Conservation (phyloP, 1,139 yeast genomes). For the Suhomyces terraborum region DNA sequence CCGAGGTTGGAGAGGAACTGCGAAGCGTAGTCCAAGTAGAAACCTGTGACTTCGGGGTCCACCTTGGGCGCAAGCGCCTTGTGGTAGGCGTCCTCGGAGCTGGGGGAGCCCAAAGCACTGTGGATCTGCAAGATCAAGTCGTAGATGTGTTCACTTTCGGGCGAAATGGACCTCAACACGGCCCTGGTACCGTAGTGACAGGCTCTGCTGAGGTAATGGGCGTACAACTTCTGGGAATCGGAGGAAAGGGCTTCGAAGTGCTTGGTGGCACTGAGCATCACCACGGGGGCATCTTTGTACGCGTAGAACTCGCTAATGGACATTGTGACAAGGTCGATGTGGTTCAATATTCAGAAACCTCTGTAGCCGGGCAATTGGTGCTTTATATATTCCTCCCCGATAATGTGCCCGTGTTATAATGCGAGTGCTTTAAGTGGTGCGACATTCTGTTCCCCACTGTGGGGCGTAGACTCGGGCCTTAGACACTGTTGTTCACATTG, state of each 20-base stretch:
- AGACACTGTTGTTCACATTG: too few species aligned
- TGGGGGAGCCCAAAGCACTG: conserved; percentile 48
- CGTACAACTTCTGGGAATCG: conserved; percentile 54
- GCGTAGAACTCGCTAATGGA: conserved; percentile 23
- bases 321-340: conserved; percentile 2
- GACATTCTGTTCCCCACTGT: too few species aligned
- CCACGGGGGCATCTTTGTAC: conserved; percentile 48
- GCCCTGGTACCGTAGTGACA: conserved; percentile 82
- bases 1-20: conserved; percentile 83
- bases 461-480: too few species aligned
- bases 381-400: not conserved
- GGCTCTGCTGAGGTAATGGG: conserved; percentile 81
- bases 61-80: conserved; percentile 25
- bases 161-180: conserved; percentile 79
- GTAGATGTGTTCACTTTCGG: conserved; percentile 73
- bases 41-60: conserved; percentile 30
- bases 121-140: conserved; percentile 68
- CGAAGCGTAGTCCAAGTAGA: conserved; percentile 74
- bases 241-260: conserved; percentile 45
- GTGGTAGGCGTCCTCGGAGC: conserved; percentile 44
- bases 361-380: not conserved
- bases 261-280: conserved; percentile 43
- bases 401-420: conserved; percentile 6
- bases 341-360: not conserved
- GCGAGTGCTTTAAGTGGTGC: too few species aligned